Base-by-base conservation (phyloP, 352 stramenopile genomes). In the Peronospora tabacina region DNA sequence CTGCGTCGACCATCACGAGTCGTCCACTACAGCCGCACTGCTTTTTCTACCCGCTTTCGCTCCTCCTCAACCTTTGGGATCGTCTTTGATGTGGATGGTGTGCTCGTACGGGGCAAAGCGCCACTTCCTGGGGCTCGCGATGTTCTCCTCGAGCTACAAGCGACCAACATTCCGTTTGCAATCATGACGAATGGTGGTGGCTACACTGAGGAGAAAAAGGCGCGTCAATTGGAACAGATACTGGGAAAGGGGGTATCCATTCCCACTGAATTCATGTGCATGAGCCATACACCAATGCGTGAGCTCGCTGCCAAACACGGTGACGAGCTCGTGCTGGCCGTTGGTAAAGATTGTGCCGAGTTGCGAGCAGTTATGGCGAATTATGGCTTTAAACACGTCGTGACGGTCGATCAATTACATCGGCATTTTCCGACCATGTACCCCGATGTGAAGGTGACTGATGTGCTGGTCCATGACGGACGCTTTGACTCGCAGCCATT, bases 121-220 rank as follows among this genome's bases (percentile, higher is more conserved):
- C 70, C 77, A 20, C 81, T 92, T 30, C 75, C 79, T 0, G 82
- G 82, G 5, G 82, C 82, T 3, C 65, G 55, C 3, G 64, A 85
- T 13, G 79, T 90, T 42, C 59, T 92, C n/a, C 48, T 82, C 33
- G 74, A 87, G 28, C 65, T 92, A 32, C 40, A 77, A 32, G 60
- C 66, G 30, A 66, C 69, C 33, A 51, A 78, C 33, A 80, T 80
- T 39, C 82, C 82, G 53, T 89, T 79, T 43, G 76, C 78, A 34
- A 88, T 92, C 60, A 90, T 92, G 82, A 92, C 82, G 39, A 92
- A 92, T 44, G 82, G 79, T 41, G 82, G 82, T 32, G 82, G 82
- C n/a, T 87, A 87, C 61, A 58, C 63, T 2, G 82, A 92, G 51
- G 57, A 66, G n/a, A 87, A 74, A 47, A 92, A 90, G 54, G 78